Conservation (phyloP, 1,284 basidiomycete genomes). For the Trichosporon ovoides region DNA sequence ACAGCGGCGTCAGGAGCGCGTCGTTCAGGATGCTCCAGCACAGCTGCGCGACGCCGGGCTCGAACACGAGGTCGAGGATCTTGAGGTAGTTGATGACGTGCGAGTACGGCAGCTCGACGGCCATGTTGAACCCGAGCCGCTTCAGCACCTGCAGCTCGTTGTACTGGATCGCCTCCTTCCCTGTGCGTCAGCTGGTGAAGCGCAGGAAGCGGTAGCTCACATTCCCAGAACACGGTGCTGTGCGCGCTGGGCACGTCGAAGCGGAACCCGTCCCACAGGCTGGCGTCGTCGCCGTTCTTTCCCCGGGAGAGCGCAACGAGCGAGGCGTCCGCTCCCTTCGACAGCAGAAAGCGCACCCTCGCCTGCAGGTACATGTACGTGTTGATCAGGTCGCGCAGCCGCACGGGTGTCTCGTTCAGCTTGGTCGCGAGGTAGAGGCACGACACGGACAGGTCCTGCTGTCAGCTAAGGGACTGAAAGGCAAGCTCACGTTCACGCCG, state of each 20-base stretch:
- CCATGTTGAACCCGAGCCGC: conserved; percentile 79
- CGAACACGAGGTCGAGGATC: conserved; percentile 67
- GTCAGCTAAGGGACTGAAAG: neutral
- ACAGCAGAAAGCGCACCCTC: conserved; percentile 39
- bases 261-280: conserved; percentile 37
- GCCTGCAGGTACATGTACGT: conserved; percentile 72
- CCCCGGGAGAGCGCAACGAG: conserved; percentile 12
- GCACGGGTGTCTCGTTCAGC: conserved; percentile 84
- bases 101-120: conserved; percentile 86
- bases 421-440: conserved; percentile 92
- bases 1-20: conserved; percentile 86
- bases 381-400: conserved; percentile 91
- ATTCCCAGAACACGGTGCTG: conserved; percentile 46
- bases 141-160: conserved; percentile 98
- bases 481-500: conserved; percentile 67
- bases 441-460: conserved; percentile 85
- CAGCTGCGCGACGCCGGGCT: conserved; percentile 63
- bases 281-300: conserved; percentile 6
- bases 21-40: conserved; percentile 91
- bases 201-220: conserved; percentile 14
- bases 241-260: conserved; percentile 42
- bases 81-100: conserved; percentile 93
- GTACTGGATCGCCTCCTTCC: conserved; percentile 67
- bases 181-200: conserved; percentile 13
- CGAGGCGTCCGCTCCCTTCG: conserved; percentile 23